These are phyloP conservation scores for Piper longum DNA, from an alignment of 164 flowering plant species.

Conservation along the genomic window DNA sequence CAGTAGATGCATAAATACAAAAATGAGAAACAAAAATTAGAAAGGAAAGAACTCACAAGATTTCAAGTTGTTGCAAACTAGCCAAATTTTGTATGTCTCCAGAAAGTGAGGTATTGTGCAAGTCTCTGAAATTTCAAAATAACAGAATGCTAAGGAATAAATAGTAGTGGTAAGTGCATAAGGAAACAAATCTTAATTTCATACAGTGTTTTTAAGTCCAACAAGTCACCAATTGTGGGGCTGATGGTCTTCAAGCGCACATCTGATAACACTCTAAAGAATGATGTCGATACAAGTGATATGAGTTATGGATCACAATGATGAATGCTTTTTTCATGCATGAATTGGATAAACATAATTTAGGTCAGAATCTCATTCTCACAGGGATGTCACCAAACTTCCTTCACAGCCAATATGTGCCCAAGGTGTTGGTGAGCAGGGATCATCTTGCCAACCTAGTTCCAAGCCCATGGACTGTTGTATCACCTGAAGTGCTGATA, in stretches of 20 bases:
- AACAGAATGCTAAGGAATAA: neutral
- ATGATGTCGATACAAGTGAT: neutral
- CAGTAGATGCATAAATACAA: neutral
- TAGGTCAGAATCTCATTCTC: constrained; percentile 10
- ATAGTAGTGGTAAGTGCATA: neutral
- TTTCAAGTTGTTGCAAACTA: constrained; percentile 58
- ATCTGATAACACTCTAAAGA: constrained; percentile 43
- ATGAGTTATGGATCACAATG: too few species aligned
- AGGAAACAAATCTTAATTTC: constrained; percentile 5
- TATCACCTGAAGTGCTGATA: constrained; percentile 78
- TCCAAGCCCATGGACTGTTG: constrained; percentile 55
- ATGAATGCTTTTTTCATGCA: neutral
- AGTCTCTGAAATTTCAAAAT: constrained; percentile 34
- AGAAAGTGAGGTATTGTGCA: constrained; percentile 74
- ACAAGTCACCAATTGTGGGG: constrained; percentile 66
- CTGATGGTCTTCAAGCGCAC: constrained; percentile 52
- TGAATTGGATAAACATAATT: neutral
- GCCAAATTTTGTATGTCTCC: constrained; percentile 69
- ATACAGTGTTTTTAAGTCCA: constrained; percentile 68
- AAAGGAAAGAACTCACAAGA: constrained; percentile 32
- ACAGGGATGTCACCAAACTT: constrained; percentile 62
- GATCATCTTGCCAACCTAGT: constrained; percentile 84
- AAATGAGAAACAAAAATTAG: neutral
- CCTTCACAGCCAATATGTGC: constrained; percentile 62
- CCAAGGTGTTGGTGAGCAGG: constrained; percentile 73